Evolutionary conservation across 2,329 filamentous ascomycete species (phyloP), one percentile per base, ranked within the genome.

Genomic region (Neopestalotiopsis sp.): DNA sequence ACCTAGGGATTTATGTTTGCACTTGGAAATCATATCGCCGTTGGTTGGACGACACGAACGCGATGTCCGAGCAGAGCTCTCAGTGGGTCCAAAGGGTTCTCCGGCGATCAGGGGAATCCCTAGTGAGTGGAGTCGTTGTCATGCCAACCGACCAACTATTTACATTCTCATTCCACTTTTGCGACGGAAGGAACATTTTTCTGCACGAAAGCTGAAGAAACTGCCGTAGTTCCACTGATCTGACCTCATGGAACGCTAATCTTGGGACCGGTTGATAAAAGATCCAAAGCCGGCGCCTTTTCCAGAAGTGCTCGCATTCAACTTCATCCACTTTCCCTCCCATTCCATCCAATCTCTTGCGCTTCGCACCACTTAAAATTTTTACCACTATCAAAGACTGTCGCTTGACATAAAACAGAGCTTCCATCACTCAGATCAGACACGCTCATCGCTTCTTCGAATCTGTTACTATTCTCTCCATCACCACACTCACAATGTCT

Each of bases 161-260:
- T 56, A 67, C 65, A 66, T 58, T 61, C 14, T 5, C 24, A 59
- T 42, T 38, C 65, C 56, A 67, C 53, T 67, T 67, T 61, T 12
- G 30, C 63, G 30, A 30, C 42, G 49, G 49, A 56, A 66, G 30
- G 45, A 58, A 66, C 63, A 64, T 49, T 64, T 62, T 64, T 64
- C 61, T 64, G 42, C 61, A 56, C 28, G 12, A 28, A 62, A 38
- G 49, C 53, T 57, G 49, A 66, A 57, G 42, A 66, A 24, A 66
- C 42, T 38, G 32, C 64, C 28, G 64, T 13, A 30, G 32, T n/a
- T 30, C 53, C 65, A 61, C 53, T 32, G 56, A 38, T 45, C 65
- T 66, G 63, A 66, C 63, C 45, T 57, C 63, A 66, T 58, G 13
- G 14, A 62, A n/a, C 28, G 10, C 59, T 62, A 34, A 40, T 24